These are phyloP conservation scores for Kodamaea sp. DNA, from an alignment of 1,139 yeast genomes.

Conservation along the genomic window DNA sequence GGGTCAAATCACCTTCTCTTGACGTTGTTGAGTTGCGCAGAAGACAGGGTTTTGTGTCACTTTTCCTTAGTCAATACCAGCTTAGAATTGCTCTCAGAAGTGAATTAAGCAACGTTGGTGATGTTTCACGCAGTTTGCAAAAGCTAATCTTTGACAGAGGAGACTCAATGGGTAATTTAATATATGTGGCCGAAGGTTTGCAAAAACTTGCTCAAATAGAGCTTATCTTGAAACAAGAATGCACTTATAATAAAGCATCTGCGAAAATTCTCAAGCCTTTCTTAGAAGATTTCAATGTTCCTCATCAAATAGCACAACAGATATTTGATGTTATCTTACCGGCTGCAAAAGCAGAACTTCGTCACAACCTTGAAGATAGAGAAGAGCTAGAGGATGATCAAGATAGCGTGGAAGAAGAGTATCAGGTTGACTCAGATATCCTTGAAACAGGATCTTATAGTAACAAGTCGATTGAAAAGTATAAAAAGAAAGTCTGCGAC, in stretches of 20 bases:
- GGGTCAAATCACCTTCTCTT: constrained; percentile 81
- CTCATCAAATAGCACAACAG: constrained; percentile 24
- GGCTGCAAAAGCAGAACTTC: constrained; percentile 1
- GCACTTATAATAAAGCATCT: constrained; percentile 9
- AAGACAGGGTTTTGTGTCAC: constrained; percentile 61
- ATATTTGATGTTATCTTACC: constrained; percentile 24
- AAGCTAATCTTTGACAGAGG: constrained; percentile 36
- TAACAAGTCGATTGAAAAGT: constrained; percentile 22
- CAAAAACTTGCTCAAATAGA: constrained; percentile 24
- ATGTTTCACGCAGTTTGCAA: constrained; percentile 38
- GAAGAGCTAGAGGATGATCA: constrained; percentile 1
- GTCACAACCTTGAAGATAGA: constrained; percentile 6
- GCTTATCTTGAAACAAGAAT: constrained; percentile 18
- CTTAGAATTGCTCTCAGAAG: constrained; percentile 29
- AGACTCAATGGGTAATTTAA: constrained; percentile 29
- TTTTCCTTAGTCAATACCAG: constrained; percentile 42
- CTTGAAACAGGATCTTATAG: constrained; percentile 15
- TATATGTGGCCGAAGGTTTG: constrained; percentile 33
- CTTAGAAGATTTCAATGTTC: constrained; percentile 26
- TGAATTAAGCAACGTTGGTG: constrained; percentile 30
- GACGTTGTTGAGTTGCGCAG: constrained; percentile 49
- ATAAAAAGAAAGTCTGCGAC: constrained; percentile 9
- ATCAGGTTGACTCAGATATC: background rate
- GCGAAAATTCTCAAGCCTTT: constrained; percentile 14
- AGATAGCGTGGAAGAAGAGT: constrained; percentile 8